Percentiles rank a stretch among this genome's conserved stretches.
Conservation (phyloP, 331 rosid genomes). For the Cydonia oblonga region DNA sequence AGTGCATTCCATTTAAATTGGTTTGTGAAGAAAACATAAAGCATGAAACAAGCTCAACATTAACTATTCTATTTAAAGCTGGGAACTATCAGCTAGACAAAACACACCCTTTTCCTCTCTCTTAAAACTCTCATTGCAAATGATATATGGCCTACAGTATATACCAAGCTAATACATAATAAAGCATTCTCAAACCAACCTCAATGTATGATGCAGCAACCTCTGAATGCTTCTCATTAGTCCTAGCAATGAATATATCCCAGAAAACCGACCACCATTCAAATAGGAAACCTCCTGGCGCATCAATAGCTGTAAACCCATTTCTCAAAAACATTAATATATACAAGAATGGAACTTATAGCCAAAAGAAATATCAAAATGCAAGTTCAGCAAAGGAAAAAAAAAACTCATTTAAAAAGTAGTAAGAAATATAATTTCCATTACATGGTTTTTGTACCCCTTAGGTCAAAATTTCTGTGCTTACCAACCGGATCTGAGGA, state of each 20-base stretch:
- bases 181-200: conserved; percentile 37
- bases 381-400: not conserved
- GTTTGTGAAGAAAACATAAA: not conserved
- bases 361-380: not conserved
- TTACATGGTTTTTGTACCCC: not conserved
- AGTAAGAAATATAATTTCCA: not conserved
- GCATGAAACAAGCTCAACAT: not conserved
- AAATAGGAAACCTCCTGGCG: conserved; percentile 94
- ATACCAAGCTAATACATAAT: not conserved
- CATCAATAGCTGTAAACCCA: conserved; percentile 85
- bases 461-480: conserved; percentile 15
- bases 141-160: conserved; percentile 9
- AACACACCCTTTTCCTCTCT: not conserved
- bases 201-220: conserved; percentile 98
- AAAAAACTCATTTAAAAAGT: not conserved
- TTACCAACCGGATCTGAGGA: conserved; percentile 99
- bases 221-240: conserved; percentile 98
- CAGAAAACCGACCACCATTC: conserved; percentile 99
- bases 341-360: conserved; percentile 9
- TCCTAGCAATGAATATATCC: conserved; percentile 98
- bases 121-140: conserved; percentile 6
- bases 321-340: conserved; percentile 4
- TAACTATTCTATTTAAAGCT: not conserved
- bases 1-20: not conserved
- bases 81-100: not conserved